Percentiles rank a stretch among this genome's conserved stretches.
Conservation (phyloP, 805 yeast genomes). For the Yamadazyma laniorum region DNA sequence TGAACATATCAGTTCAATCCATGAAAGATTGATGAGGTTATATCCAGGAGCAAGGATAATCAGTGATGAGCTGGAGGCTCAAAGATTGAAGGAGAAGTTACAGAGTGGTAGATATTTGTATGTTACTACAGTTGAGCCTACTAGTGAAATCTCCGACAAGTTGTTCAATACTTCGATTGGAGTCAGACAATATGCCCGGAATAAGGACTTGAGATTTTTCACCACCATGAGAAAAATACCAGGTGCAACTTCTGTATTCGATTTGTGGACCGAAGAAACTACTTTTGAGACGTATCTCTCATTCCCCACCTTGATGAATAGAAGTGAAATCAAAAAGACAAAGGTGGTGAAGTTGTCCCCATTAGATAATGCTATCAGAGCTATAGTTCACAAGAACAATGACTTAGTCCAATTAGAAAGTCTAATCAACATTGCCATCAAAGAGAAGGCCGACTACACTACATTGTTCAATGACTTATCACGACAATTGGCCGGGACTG, state of each 20-base stretch:
- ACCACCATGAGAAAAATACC: conserved; percentile 69
- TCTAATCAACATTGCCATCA: conserved; percentile 50
- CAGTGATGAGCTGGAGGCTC: conserved; percentile 57
- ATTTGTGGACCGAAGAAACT: conserved; percentile 87
- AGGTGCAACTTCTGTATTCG: conserved; percentile 66
- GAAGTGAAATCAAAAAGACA: conserved; percentile 63
- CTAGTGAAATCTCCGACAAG: conserved; percentile 48
- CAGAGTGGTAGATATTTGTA: conserved; percentile 73
- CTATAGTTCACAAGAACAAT: conserved; percentile 64
- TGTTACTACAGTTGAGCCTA: conserved; percentile 71
- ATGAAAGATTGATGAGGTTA: conserved; percentile 66
- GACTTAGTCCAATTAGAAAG: conserved; percentile 70
- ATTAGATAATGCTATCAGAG: conserved; percentile 72
- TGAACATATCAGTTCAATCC: conserved; percentile 82
- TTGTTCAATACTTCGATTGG: conserved; percentile 52
- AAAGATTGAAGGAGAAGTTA: conserved; percentile 44
- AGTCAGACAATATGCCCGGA: conserved; percentile 70
- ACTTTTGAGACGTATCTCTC: conserved; percentile 71
- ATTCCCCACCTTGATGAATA: conserved; percentile 86
- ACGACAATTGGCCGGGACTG: conserved; percentile 76
- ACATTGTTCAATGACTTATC: conserved; percentile 62
- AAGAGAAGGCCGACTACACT: conserved; percentile 48
- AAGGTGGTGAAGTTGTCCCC: conserved; percentile 67
- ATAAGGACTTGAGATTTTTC: conserved; percentile 69
- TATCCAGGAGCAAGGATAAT: conserved; percentile 82